Base-by-base conservation (phyloP, 345 rosid genomes). In the Pistacia vera region DNA sequence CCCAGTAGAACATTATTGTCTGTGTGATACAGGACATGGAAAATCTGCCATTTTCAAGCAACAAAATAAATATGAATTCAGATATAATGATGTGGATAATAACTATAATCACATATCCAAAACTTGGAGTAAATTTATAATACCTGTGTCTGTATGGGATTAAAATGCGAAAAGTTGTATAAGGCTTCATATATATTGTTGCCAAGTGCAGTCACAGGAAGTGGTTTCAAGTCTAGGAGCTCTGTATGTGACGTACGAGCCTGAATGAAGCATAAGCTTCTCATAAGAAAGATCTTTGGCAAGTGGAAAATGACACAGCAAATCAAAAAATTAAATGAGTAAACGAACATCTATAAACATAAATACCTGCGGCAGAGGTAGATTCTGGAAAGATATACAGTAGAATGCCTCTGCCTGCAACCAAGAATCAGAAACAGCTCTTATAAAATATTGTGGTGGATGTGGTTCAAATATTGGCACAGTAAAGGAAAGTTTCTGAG, bases 391-490 rank as follows among this genome's bases (percentile, higher is more conserved):
- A 33, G 99, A 90, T 75, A 95, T 90, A 68, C 97, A 90, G 88
- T 86, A 93, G 83, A 92, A 90, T 77, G 98, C 86, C 86, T 95
- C 99, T 35, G 99, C 90, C 66, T 88, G 92, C 90, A 95, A 84
- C 99, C 99, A 95, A 73, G 99, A 92, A 89, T 95, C 99, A 77
- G 99, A 95, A 65, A 95, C 90, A 68, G 98, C 99, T 79, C 90
- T 96, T 80, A 95, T 90, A 83, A 87, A 95, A 86, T 93, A 95
- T 76, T 95, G 99, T 1, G 98, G 97, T 36, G 99, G 99, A 79
- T 95, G 99, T 59, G 99, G 99, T 83, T 93, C 99, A 85, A 95
- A 95, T 79, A 95, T 93, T 8, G 99, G 99, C 74, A 95, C 95
- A 7, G 97, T 91, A 79, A 93, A 95, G 77, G 97, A 88, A 77